These are phyloP conservation scores for Sclerotinia nivalis DNA, from an alignment of 2,329 filamentous ascomycete genomes.

Conservation along the genomic window DNA sequence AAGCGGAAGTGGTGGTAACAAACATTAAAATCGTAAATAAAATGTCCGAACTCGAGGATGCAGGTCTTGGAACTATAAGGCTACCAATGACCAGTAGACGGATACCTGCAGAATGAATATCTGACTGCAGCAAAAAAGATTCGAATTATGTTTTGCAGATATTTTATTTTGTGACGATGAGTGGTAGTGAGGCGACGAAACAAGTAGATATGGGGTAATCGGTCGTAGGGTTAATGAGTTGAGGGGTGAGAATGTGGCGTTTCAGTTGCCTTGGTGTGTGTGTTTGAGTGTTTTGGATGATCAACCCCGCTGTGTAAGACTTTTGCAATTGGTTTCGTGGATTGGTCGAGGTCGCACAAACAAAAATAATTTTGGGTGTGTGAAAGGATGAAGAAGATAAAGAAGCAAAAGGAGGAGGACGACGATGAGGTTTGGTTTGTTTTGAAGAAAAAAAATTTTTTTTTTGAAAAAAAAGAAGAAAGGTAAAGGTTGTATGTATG, in stretches of 20 bases:
- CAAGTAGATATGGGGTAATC: slow-evolving; percentile 3
- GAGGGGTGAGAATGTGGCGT: slow-evolving; percentile 20
- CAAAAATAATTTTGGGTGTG: not conserved
- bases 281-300: not conserved
- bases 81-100: slow-evolving; percentile 18
- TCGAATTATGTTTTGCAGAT: slow-evolving; percentile 20
- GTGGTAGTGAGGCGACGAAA: not conserved
- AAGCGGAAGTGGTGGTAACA: not conserved
- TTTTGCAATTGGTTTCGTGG: not conserved
- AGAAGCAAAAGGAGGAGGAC: not conserved
- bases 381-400: not conserved
- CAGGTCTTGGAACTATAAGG: slow-evolving; percentile 16
- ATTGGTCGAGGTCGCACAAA: not conserved
- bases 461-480: no score
- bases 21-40: slow-evolving; percentile 13
- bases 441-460: no score
- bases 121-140: slow-evolving; percentile 3
- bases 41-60: not conserved
- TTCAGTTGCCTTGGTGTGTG: slow-evolving; percentile 7
- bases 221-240: slow-evolving; percentile 1
- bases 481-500: not conserved
- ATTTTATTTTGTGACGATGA: not conserved
- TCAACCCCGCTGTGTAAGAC: slow-evolving; percentile 17
- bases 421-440: not conserved
- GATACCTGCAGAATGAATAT: slow-evolving; percentile 15